Percentiles rank a stretch among this genome's conserved stretches.
Conservation (phyloP, 2,329 filamentous ascomycete genomes). For the Pestalotiopsis sp. region DNA sequence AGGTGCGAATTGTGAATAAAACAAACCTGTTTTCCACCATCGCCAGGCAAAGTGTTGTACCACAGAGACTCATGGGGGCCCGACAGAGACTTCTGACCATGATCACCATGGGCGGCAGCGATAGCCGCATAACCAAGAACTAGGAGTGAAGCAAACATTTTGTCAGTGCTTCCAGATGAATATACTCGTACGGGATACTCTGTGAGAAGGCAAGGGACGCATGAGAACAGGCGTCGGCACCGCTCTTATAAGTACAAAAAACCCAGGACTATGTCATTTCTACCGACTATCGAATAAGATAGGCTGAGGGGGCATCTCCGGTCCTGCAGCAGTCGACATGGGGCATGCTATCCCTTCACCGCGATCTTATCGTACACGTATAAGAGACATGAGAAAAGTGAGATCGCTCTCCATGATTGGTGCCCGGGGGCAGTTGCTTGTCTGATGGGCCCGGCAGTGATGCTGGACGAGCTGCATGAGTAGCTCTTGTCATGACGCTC, state of each 20-base stretch:
- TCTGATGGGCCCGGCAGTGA: not conserved
- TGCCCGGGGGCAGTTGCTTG: not conserved
- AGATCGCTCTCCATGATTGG: not conserved
- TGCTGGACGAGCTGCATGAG: not conserved
- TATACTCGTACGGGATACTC: not conserved
- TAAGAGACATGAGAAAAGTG: not conserved
- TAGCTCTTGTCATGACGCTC: constrained; percentile 5
- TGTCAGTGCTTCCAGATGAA: not conserved
- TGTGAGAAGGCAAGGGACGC: not conserved
- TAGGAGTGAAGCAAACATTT: constrained; percentile 25
- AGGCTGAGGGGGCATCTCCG: not conserved
- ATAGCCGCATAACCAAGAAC: constrained; percentile 47
- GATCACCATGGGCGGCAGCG: constrained; percentile 60
- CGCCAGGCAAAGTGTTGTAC: constrained; percentile 82
- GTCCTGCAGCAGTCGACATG: constrained; percentile 6
- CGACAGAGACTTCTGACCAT: constrained; percentile 60
- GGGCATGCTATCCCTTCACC: not conserved
- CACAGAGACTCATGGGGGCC: constrained; percentile 77
- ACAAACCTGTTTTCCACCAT: constrained; percentile 79
- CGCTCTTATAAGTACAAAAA: not conserved
- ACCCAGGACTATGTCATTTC: not conserved
- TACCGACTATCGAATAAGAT: not conserved
- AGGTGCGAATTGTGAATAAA: not conserved
- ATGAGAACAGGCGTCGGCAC: not conserved
- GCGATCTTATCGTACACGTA: constrained; percentile 7